Conservation (phyloP, 371 early-diverging fungal genomes). For the Rhizopus sp. region DNA sequence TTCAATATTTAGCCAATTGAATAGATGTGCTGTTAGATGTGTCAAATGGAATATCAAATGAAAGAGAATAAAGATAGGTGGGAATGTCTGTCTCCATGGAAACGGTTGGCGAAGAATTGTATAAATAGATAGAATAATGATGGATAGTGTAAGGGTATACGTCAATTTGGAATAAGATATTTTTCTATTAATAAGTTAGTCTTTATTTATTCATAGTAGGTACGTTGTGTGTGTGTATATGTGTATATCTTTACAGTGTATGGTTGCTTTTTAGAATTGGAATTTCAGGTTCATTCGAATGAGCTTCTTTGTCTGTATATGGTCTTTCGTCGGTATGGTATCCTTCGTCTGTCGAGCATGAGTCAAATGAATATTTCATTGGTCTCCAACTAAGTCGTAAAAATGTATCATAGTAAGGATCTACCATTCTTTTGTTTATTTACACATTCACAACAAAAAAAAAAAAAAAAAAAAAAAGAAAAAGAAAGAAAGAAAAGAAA, state of each 20-base stretch:
- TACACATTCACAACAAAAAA: constrained; percentile 11
- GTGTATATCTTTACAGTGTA: constrained; percentile 29
- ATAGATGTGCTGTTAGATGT: constrained; percentile 50
- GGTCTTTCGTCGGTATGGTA: constrained; percentile 47
- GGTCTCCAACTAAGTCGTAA: constrained; percentile 16
- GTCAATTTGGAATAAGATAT: constrained; percentile 41
- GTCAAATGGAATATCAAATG: constrained; percentile 57
- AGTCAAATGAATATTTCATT: constrained; percentile 28
- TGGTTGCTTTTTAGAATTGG: constrained; percentile 48
- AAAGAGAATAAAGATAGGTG: constrained; percentile 55
- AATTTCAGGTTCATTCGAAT: constrained; percentile 24
- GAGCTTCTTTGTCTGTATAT: constrained; percentile 10
- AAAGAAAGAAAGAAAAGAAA: constrained; percentile 9
- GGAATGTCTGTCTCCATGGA: constrained; percentile 53
- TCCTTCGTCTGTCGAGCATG: constrained; percentile 42
- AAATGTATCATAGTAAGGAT: constrained; percentile 5
- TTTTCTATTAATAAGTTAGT: constrained; percentile 26
- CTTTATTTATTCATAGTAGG: background rate
- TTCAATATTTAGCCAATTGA: constrained; percentile 49
- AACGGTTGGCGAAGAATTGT: constrained; percentile 40
- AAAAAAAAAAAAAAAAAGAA: constrained; percentile 14
- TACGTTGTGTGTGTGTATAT: too few relatives aligned
- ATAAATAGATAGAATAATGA: constrained; percentile 45
- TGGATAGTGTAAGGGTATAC: constrained; percentile 42
- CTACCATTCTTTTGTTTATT: constrained; percentile 4